phyloP scores from a whole-genome alignment of 1,284 basidiomycete genomes.

The Gastroboletus turbinatus region DNA sequence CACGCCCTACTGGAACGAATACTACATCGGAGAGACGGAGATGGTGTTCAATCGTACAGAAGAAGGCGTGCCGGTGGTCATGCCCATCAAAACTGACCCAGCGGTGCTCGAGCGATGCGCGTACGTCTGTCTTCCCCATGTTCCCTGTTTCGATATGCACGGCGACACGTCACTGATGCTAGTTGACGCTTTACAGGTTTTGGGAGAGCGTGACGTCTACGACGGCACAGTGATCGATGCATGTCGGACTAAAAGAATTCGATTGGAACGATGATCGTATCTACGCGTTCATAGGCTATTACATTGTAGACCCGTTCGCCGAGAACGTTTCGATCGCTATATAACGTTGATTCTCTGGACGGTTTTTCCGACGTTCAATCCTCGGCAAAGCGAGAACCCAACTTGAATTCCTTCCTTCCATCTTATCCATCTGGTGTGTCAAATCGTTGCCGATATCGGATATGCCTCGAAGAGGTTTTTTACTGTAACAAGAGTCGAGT shows the following conservation, averaged over 20 bases:
- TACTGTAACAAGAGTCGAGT: too few relatives aligned
- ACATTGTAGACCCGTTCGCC: too few relatives aligned
- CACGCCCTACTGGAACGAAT: constrained; percentile 26
- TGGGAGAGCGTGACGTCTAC: neutral
- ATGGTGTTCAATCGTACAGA: constrained; percentile 32
- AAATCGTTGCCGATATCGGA: too few relatives aligned
- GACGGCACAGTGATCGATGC: constrained; percentile 2
- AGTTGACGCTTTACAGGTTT: neutral
- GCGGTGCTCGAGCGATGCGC: constrained; percentile 21
- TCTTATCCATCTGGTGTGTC: too few relatives aligned
- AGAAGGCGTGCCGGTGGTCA: constrained; percentile 11
- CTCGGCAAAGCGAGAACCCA: too few relatives aligned
- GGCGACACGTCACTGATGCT: neutral
- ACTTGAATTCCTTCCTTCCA: too few relatives aligned
- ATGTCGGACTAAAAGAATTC: neutral
- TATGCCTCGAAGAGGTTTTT: too few relatives aligned
- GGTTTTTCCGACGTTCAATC: too few relatives aligned
- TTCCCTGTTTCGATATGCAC: neutral
- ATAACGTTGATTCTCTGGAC: too few relatives aligned
- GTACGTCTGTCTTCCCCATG: constrained; percentile 13
- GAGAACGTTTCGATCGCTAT: too few relatives aligned
- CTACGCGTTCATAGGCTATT: too few relatives aligned
- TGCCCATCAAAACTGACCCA: constrained; percentile 17
- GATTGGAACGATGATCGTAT: neutral
- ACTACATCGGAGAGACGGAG: constrained; percentile 17